Evolutionary conservation across 2,329 filamentous ascomycete species (phyloP).

Genomic region (Blumeria graminis): DNA sequence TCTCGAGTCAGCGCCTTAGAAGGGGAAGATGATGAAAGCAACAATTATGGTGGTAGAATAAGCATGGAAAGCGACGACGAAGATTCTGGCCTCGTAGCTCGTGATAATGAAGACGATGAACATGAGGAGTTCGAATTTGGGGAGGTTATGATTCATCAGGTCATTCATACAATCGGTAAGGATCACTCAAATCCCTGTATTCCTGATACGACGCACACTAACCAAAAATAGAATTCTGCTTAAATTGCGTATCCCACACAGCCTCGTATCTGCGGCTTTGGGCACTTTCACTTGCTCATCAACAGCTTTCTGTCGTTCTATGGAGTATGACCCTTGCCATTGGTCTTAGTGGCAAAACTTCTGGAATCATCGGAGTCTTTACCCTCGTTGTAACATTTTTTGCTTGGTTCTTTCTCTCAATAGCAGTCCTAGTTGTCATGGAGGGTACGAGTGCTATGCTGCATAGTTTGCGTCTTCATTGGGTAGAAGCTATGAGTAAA

Average conservation of each 20-base stretch:
- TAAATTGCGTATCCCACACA: slow-evolving; percentile 97
- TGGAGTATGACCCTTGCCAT: slow-evolving; percentile 87
- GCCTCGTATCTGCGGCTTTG: slow-evolving; percentile 96
- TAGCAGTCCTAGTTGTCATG: slow-evolving; percentile 72
- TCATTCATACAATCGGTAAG: slow-evolving; percentile 94
- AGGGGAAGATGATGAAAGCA: slow-evolving; percentile 51
- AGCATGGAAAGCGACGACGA: slow-evolving; percentile 56
- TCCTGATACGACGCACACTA: slow-evolving; percentile 10
- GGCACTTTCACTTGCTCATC: slow-evolving; percentile 90
- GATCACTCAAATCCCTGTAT: slow-evolving; percentile 6
- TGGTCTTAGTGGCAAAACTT: slow-evolving; percentile 33
- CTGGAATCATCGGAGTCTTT: slow-evolving; percentile 46
- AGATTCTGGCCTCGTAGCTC: slow-evolving; percentile 67
- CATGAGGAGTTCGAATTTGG: slow-evolving; percentile 95
- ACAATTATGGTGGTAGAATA: slow-evolving; percentile 35
- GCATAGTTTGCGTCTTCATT: slow-evolving; percentile 74
- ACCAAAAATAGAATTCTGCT: slow-evolving; percentile 56
- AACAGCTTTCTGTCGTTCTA: slow-evolving; percentile 85
- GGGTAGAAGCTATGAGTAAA: slow-evolving; percentile 96
- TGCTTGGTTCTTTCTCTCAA: slow-evolving; percentile 71
- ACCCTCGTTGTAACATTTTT: slow-evolving; percentile 65
- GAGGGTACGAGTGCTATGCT: slow-evolving; percentile 92
- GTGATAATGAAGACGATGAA: slow-evolving; percentile 66
- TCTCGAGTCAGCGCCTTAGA: slow-evolving; percentile 76
- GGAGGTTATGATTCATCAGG: slow-evolving; percentile 95